Base-by-base conservation (phyloP, 169 alveolate species). In the Eimeria sp. region DNA sequence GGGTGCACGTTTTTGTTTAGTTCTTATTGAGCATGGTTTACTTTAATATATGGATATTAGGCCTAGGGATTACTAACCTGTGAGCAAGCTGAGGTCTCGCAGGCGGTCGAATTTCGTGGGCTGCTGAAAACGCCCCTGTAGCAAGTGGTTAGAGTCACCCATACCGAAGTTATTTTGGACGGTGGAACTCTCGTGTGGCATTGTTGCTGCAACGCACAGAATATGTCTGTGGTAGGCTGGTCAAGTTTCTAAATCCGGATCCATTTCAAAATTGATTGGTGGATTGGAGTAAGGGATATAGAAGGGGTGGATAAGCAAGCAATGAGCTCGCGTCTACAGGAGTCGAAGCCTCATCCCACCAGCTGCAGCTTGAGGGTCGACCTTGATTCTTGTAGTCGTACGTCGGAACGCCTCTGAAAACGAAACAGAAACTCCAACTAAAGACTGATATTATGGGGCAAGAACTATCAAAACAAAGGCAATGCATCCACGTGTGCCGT, bases 71-170 rank as follows among this genome's bases (percentile, higher is more conserved):
- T 67, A 78, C 72, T 51, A 34, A 84, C 92, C 92, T 54, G 72
- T 84, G 92, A 84, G 92, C 49, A 84, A 34, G 92, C 92, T 84
- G 34, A 84, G 92, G 16, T 84, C 92, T 25, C 70, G 72, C 25
- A 84, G 57, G 30, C 78, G 78, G 49, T 84, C 92, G 92, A 84
- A 84, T 45, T 61, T 84, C 25, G 75, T 84, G 30, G 92, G 58
- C 5, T 75, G 34, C 30, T 34, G 30, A 57, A 47, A 40, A 22
- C 27, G 30, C 6, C 72, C 92, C 51, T 25, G 92, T 30, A 84
- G 75, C 22, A 57, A 20, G 9, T 20, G 58, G 27, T 34, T 30
- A 34, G 78, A 20, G 40, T 61, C 78, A 30, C 58, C 78, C 61
- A 34, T 30, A 9, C 45, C 7, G 78, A 30, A 30, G 43, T 34